phyloP scores from a whole-genome alignment of 2,329 filamentous ascomycete genomes.

The Phialemonium atrogriseum region DNA sequence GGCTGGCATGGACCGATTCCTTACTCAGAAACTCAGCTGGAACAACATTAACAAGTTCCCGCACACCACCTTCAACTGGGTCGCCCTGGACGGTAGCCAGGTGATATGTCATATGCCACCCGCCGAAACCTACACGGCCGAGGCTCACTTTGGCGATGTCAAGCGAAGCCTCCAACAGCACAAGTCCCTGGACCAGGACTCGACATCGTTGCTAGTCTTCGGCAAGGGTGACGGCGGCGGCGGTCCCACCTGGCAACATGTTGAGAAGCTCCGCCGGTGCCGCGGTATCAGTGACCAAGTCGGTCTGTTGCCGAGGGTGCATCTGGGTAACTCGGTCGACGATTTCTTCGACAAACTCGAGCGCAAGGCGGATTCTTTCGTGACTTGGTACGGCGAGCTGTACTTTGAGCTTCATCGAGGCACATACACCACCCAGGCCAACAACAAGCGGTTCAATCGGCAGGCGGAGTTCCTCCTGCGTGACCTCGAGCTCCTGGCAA shows the following conservation, averaged over 20 bases:
- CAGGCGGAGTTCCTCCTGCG: constrained; percentile 77
- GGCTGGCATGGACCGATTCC: constrained; percentile 93
- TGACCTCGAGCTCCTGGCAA: constrained; percentile 81
- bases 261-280: constrained; percentile 90
- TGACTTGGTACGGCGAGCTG: constrained; percentile 96
- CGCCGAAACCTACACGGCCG: constrained; percentile 88
- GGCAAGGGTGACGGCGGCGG: constrained; percentile 96
- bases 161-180: constrained; percentile 84
- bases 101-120: constrained; percentile 98
- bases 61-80: constrained; percentile 98
- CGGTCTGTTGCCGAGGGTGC: constrained; percentile 75
- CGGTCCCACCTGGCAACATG: constrained; percentile 85
- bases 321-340: constrained; percentile 84
- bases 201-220: constrained; percentile 84
- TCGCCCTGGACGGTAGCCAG: constrained; percentile 88
- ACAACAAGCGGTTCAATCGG: constrained; percentile 94
- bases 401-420: constrained; percentile 97
- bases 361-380: constrained; percentile 68
- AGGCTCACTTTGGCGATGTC: constrained; percentile 91
- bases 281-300: constrained; percentile 85
- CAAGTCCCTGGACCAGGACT: constrained; percentile 91
- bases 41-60: constrained; percentile 99
- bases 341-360: constrained; percentile 87
- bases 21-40: constrained; percentile 98
- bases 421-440: constrained; percentile 94